Evolutionary conservation across 2,329 filamentous ascomycete species (phyloP).

Genomic region (Colletotrichum lini): DNA sequence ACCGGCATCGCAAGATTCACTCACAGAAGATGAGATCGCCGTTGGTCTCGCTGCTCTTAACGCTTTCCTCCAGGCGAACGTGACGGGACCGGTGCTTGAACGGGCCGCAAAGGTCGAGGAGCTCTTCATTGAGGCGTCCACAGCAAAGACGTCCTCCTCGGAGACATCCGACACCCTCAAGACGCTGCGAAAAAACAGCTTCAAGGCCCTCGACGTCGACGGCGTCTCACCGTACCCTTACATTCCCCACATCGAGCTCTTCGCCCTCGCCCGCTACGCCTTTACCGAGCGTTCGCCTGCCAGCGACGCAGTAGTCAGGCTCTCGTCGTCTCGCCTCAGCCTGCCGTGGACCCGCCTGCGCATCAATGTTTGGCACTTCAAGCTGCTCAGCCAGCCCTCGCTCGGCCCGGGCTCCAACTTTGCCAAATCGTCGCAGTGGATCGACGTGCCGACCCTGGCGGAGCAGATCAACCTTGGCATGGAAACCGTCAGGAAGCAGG

Average conservation of each 20-base stretch:
- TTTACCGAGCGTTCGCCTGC: conserved; percentile 53
- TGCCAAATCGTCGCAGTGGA: conserved; percentile 71
- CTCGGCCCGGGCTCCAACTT: conserved; percentile 69
- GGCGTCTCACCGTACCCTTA: conserved; percentile 89
- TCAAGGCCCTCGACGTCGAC: conserved; percentile 77
- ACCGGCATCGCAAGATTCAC: conserved; percentile 2
- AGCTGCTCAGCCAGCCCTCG: conserved; percentile 70
- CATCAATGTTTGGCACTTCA: conserved; percentile 79
- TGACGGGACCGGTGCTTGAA: conserved; percentile 86
- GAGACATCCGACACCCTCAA: conserved; percentile 14
- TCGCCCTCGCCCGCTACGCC: conserved; percentile 77
- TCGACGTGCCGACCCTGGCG: conserved; percentile 70
- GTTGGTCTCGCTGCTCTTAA: conserved; percentile 80
- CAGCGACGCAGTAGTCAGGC: conserved; percentile 45
- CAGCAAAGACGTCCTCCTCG: conserved; percentile 37
- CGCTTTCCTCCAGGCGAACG: conserved; percentile 87
- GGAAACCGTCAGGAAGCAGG: conserved; percentile 56
- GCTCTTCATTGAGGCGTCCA: conserved; percentile 56
- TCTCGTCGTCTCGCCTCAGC: conserved; percentile 58
- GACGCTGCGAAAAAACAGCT: conserved; percentile 60
- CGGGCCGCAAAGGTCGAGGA: conserved; percentile 48
- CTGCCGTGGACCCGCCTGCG: conserved; percentile 77
- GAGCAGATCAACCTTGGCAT: conserved; percentile 62
- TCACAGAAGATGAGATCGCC: conserved; percentile 53
- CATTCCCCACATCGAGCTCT: conserved; percentile 86